A percentile compares a stretch with the other conserved stretches of the same genome.
Conservation (phyloP, 495 filamentous ascomycete genomes). For the Tetracladium setigerum region DNA sequence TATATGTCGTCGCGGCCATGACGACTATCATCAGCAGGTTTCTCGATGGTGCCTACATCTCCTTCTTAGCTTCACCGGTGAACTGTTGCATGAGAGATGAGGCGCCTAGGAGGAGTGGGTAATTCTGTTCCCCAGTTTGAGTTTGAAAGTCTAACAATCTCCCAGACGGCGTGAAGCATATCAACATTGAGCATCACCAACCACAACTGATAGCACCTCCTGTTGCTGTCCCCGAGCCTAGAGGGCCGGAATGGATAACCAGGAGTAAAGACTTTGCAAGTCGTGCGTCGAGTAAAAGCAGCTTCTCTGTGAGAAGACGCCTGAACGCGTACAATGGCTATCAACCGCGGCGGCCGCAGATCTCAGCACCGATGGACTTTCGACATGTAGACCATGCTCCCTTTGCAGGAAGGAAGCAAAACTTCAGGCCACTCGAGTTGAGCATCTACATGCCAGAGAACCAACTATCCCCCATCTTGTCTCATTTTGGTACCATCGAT, state of each 20-base stretch:
- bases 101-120: slow-evolving; percentile 16
- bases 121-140: not conserved
- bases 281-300: slow-evolving; percentile 43
- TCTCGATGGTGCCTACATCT: slow-evolving; percentile 19
- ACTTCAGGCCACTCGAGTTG: slow-evolving; percentile 66
- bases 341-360: slow-evolving; percentile 32
- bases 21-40: slow-evolving; percentile 18
- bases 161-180: slow-evolving; percentile 16
- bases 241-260: slow-evolving; percentile 28
- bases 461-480: slow-evolving; percentile 56
- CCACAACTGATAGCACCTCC: slow-evolving; percentile 18
- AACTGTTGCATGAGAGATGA: slow-evolving; percentile 14
- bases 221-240: slow-evolving; percentile 13
- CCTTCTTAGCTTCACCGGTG: slow-evolving; percentile 15
- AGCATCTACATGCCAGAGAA: slow-evolving; percentile 63
- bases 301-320: slow-evolving; percentile 40
- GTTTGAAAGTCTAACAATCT: slow-evolving; percentile 8
- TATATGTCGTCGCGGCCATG: slow-evolving; percentile 13
- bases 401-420: slow-evolving; percentile 24
- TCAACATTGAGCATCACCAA: slow-evolving; percentile 23
- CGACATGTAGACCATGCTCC: slow-evolving; percentile 35
- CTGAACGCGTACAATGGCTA: slow-evolving; percentile 18
- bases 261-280: slow-evolving; percentile 37
- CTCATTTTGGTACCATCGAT: slow-evolving; percentile 33
- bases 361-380: slow-evolving; percentile 48